These are phyloP conservation scores for Endocarpon pusillum DNA, from an alignment of 495 filamentous ascomycete genomes.

Conservation along the genomic window DNA sequence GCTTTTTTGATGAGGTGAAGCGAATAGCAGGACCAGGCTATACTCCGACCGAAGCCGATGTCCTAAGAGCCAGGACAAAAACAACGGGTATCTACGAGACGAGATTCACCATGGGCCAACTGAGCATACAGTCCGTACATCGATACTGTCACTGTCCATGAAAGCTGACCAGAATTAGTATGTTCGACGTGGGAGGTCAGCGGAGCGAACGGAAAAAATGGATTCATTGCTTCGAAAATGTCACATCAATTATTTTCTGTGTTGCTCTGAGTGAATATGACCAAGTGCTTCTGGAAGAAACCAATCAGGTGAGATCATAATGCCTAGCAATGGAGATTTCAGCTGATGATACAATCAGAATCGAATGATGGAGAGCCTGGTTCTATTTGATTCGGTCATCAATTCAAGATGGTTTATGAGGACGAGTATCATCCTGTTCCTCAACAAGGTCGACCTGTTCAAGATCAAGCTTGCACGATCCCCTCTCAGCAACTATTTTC, in stretches of 20 bases:
- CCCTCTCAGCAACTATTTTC: constrained; percentile 84
- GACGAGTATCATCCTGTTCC: constrained; percentile 93
- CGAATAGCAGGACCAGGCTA: constrained; percentile 78
- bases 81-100: constrained; percentile 99
- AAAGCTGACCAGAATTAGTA: constrained; percentile 45
- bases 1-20: constrained; percentile 86
- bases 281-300: constrained; percentile 89
- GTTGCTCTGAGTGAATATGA: constrained; percentile 98
- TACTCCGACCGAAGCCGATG: constrained; percentile 80
- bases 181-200: constrained; percentile 98
- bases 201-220: constrained; percentile 96
- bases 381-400: constrained; percentile 97
- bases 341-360: constrained; percentile 37
- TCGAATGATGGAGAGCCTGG: constrained; percentile 95
- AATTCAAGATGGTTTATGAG: constrained; percentile 99
- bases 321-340: neutral
- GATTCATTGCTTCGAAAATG: constrained; percentile 99
- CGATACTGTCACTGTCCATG: constrained; percentile 3
- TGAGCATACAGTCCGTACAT: constrained; percentile 84
- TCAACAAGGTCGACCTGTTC: constrained; percentile 98
- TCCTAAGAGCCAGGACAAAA: constrained; percentile 88
- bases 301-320: constrained; percentile 70
- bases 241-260: constrained; percentile 99
- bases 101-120: constrained; percentile 89
- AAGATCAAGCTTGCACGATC: constrained; percentile 80